These are phyloP conservation scores for Boletus pseudopeckii DNA, from an alignment of 768 basidiomycete species.

Conservation along the genomic window DNA sequence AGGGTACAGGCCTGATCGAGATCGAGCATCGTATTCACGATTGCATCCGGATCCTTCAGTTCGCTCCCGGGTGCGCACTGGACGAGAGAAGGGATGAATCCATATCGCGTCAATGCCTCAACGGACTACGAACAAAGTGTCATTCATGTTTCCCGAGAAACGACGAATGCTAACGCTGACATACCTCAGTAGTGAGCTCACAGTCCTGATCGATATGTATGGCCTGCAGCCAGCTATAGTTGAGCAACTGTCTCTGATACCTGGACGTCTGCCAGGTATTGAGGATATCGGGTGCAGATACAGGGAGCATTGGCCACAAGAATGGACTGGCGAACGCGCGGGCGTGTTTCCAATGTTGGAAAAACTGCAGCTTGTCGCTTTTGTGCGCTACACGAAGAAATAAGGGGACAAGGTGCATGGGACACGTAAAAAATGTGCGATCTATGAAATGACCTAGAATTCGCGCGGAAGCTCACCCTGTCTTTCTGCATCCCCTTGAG, in stretches of 20 bases:
- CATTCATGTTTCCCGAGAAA: neutral
- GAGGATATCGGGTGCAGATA: slow-evolving; percentile 26
- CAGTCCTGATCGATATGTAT: slow-evolving; percentile 29
- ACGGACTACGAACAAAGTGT: slow-evolving; percentile 18
- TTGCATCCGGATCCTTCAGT: slow-evolving; percentile 20
- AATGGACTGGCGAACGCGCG: slow-evolving; percentile 33
- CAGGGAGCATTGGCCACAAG: slow-evolving; percentile 32
- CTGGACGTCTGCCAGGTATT: slow-evolving; percentile 22
- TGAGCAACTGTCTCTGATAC: slow-evolving; percentile 28
- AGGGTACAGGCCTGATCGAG: slow-evolving; percentile 23
- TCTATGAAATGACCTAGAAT: neutral
- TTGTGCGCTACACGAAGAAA: slow-evolving; percentile 9
- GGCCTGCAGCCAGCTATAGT: slow-evolving; percentile 31
- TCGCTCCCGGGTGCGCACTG: slow-evolving; percentile 24
- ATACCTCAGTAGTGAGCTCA: slow-evolving; percentile 18
- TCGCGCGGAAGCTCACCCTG: slow-evolving; percentile 22
- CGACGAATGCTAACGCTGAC: neutral
- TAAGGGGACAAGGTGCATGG: neutral
- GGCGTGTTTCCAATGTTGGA: slow-evolving; percentile 31
- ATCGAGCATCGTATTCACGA: slow-evolving; percentile 21
- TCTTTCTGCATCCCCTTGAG: slow-evolving; percentile 23
- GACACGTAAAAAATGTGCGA: neutral
- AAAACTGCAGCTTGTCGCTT: slow-evolving; percentile 26
- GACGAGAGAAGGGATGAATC: slow-evolving; percentile 25
- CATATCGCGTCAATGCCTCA: slow-evolving; percentile 24